phyloP scores from a whole-genome alignment of 495 filamentous ascomycete genomes.

The Annulohypoxylon bovei region DNA sequence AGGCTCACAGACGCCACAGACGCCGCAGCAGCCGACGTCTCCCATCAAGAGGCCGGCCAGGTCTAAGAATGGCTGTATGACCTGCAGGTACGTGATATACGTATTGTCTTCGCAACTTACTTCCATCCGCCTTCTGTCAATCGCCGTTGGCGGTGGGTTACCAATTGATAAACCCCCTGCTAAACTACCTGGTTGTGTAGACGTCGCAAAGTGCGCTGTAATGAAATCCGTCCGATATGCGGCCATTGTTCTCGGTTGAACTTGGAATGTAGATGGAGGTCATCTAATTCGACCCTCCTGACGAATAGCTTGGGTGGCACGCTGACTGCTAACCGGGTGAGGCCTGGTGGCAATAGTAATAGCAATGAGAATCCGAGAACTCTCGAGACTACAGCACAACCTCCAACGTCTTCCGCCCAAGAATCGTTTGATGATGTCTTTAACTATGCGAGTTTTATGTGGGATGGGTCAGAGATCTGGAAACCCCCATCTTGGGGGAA shows the following conservation, averaged over 20 bases:
- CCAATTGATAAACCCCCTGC: constrained; percentile 9
- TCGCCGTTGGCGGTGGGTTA: background rate
- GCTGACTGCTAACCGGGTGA: background rate
- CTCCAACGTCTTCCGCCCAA: constrained; percentile 7
- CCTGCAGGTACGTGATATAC: constrained; percentile 29
- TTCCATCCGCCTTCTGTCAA: background rate
- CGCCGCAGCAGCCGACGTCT: background rate
- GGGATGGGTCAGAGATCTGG: constrained; percentile 40
- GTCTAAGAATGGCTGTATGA: constrained; percentile 39
- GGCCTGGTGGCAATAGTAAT: constrained; percentile 8
- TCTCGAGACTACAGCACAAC: background rate
- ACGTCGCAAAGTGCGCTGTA: constrained; percentile 48
- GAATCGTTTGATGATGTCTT: constrained; percentile 48
- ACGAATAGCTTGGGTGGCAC: constrained; percentile 6
- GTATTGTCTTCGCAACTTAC: background rate
- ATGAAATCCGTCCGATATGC: constrained; percentile 54
- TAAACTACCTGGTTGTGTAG: constrained; percentile 22
- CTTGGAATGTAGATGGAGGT: constrained; percentile 43
- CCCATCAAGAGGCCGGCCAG: constrained; percentile 28
- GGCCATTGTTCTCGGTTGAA: constrained; percentile 51
- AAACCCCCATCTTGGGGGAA: constrained; percentile 23
- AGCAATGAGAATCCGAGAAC: background rate
- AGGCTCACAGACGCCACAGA: constrained; percentile 3
- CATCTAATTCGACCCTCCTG: constrained; percentile 18
- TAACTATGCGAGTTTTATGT: constrained; percentile 53